phyloP scores from a whole-genome alignment of 768 basidiomycete genomes.

The Collybia mongolica region DNA sequence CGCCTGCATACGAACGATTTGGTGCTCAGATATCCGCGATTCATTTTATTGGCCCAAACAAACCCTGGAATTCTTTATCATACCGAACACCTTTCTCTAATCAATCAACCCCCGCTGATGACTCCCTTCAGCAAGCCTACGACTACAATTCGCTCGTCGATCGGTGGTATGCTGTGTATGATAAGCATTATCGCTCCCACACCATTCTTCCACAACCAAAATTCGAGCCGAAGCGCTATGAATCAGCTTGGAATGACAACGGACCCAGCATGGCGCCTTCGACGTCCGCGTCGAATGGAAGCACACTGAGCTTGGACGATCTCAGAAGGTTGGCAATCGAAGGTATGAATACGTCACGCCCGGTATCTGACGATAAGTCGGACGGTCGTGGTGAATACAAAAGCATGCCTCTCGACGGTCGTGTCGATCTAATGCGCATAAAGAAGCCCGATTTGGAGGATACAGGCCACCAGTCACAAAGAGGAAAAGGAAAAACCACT shows the following conservation, averaged over 20 bases:
- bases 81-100: conserved; percentile 59
- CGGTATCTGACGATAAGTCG: conserved; percentile 14
- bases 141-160: conserved; percentile 82
- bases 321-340: conserved; percentile 61
- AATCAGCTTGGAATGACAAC: conserved; percentile 72
- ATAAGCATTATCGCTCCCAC: conserved; percentile 77
- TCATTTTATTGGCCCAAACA: conserved; percentile 95
- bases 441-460: conserved; percentile 20
- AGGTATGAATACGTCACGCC: conserved; percentile 40
- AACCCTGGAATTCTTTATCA: conserved; percentile 85
- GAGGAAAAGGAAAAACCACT: conserved; percentile 12
- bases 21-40: conserved; percentile 83
- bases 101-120: conserved; percentile 22
- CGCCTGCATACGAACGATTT: conserved; percentile 94
- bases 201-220: conserved; percentile 36
- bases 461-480: conserved; percentile 7
- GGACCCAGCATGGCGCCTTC: conserved; percentile 15
- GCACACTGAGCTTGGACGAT: conserved; percentile 58
- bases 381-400: conserved; percentile 70
- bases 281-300: conserved; percentile 18
- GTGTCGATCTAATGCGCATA: conserved; percentile 83
- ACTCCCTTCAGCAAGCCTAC: conserved; percentile 50
- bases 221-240: conserved; percentile 67
- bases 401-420: conserved; percentile 82
- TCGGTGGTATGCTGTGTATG: conserved; percentile 90